These are phyloP conservation scores for Xylariaceae sp. DNA, from an alignment of 2,329 filamentous ascomycete genomes.

Conservation along the genomic window DNA sequence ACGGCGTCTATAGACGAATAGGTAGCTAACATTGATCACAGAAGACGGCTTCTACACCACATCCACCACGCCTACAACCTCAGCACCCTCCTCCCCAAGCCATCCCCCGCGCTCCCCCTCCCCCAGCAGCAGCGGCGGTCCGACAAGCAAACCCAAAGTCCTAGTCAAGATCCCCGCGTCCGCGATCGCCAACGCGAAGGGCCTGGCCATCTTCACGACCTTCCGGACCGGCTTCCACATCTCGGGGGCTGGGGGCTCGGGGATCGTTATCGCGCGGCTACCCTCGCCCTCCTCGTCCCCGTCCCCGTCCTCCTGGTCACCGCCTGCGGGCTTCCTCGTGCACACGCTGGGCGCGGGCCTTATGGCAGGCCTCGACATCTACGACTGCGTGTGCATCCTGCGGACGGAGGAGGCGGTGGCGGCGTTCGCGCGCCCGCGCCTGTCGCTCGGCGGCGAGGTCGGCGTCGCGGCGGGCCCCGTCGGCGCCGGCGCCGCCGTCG, in stretches of 20 bases:
- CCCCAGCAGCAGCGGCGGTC: constrained; percentile 6
- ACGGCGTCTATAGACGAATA: neutral
- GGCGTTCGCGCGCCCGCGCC: constrained; percentile 74
- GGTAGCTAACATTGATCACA: constrained; percentile 28
- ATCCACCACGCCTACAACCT: neutral
- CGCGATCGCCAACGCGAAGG: constrained; percentile 67
- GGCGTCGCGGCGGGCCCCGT: constrained; percentile 72
- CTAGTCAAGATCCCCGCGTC: constrained; percentile 58
- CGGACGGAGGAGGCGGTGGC: constrained; percentile 76
- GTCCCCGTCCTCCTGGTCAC: no score
- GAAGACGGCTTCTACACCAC: constrained; percentile 57
- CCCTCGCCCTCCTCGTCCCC: no score
- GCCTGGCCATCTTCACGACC: constrained; percentile 73
- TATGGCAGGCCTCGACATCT: constrained; percentile 81
- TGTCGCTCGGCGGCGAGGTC: constrained; percentile 78
- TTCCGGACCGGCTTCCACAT: constrained; percentile 68
- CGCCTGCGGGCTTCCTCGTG: constrained; percentile 80
- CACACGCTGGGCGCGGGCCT: constrained; percentile 81
- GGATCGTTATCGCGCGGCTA: constrained; percentile 64
- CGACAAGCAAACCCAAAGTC: constrained; percentile 48
- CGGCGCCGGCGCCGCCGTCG: constrained; percentile 73
- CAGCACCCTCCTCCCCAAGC: constrained; percentile 8
- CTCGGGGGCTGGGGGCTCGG: constrained; percentile 68
- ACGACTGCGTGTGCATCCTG: constrained; percentile 86
- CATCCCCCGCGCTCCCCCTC: constrained; percentile 22